A percentile compares a stretch with the other conserved stretches of the same genome.
These are phyloP conservation scores for Candida boidinii DNA, from an alignment of 805 yeast species.

Conservation along the genomic window DNA sequence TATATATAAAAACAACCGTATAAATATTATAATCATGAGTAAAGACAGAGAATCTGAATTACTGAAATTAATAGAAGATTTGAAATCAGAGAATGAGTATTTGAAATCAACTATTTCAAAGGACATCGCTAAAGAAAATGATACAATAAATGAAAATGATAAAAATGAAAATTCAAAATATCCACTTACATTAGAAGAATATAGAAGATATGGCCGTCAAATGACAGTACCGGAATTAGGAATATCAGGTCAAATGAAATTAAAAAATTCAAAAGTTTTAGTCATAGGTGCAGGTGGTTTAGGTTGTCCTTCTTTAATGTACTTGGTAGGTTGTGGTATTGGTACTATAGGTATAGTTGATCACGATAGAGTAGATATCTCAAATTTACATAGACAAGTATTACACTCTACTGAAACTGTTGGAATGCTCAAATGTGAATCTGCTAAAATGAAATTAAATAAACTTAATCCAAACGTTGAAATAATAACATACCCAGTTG, in stretches of 20 bases:
- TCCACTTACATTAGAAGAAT: constrained; percentile 51
- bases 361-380: constrained; percentile 71
- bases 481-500: constrained; percentile 41
- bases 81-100: constrained; percentile 18
- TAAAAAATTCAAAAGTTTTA: constrained; percentile 52
- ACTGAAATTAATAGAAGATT: constrained; percentile 14
- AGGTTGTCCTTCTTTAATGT: constrained; percentile 85
- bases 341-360: constrained; percentile 84
- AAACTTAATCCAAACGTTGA: constrained; percentile 62
- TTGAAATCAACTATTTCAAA: constrained; percentile 7
- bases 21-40: too few relatives aligned
- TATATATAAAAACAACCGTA: too few relatives aligned
- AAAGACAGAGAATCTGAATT: too few relatives aligned
- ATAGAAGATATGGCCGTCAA: constrained; percentile 83
- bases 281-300: constrained; percentile 97
- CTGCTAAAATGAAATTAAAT: constrained; percentile 53
- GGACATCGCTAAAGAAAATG: constrained; percentile 4
- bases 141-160: constrained; percentile 5
- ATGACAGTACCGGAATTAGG: constrained; percentile 86
- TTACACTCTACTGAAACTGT: constrained; percentile 61
- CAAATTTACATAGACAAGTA: constrained; percentile 87
- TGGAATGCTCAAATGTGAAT: constrained; percentile 67
- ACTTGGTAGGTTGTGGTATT: constrained; percentile 81
- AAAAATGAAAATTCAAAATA: constrained; percentile 1
- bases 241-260: constrained; percentile 42